Base-by-base conservation (phyloP, 108 stramenopile genomes). In the Cyclotella cryptica region DNA sequence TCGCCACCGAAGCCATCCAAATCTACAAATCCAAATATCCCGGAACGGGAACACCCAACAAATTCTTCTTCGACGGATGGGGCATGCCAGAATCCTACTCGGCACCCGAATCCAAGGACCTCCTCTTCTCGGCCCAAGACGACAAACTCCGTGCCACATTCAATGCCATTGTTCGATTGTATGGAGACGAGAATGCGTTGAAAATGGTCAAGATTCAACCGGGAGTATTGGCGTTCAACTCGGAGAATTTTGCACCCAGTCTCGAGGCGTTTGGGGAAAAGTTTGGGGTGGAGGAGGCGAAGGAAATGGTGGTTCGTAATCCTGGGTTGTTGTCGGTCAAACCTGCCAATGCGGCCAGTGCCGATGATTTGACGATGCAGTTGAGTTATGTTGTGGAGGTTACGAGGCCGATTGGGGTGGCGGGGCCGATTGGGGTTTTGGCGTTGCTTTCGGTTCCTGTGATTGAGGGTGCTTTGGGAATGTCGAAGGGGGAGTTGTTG, bases 151-250 rank as follows among this genome's bases (percentile, higher is more conserved):
- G 45, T 24, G 39, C 79, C 2, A 76, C 83, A 21, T 96, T 94
- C 71, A 76, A 79, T 45, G 72, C 82, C 44, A 72, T 96, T 61
- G 93, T 90, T 45, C 79, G 71, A 18, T 46, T 96, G 7, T 96
- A 96, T 69, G 95, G 95, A 53, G 92, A 89, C 13, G 93, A 94
- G 10, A 79, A 85, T 21, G 93, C 95, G 6, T 43, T 94, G 58
- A 71, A 86, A 47, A 96, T 96, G 93, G 91, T 92, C 55, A 90
- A 90, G 75, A 80, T 82, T 30, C 71, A 89, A 58, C 94, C 96
- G 0, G 63, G 81, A 39, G 73, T 86, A 61, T 70, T 96, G 43
- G 90, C 92, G 12, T 95, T 93, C 72, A 83, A 93, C 53, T 61
- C 62, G 11, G 78, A 65, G 0, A 69, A 85, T 35, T 94, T 96